These are phyloP conservation scores for Misopates orontium DNA, from an alignment of 257 asterid species.

Conservation along the genomic window DNA sequence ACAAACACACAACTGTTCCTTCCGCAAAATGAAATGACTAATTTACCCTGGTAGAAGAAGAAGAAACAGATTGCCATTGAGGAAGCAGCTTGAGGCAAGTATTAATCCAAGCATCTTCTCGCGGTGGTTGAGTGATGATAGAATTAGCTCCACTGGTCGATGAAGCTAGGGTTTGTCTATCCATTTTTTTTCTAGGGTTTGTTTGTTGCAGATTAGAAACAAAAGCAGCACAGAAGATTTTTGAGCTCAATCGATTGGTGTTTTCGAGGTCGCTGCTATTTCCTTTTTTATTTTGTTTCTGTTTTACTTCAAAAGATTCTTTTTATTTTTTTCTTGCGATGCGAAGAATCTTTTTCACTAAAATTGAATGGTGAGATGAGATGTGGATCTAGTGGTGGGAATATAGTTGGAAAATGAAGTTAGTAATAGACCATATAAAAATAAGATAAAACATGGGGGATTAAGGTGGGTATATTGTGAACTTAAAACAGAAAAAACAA, in stretches of 20 bases:
- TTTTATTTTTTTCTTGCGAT: too few relatives aligned
- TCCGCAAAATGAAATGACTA: background rate
- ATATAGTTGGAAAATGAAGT: too few relatives aligned
- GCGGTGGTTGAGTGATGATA: conserved; percentile 62
- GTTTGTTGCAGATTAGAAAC: too few relatives aligned
- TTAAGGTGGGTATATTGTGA: too few relatives aligned
- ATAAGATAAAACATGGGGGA: too few relatives aligned
- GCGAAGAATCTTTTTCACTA: too few relatives aligned
- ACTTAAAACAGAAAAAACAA: too few relatives aligned
- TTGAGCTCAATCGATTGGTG: conserved; percentile 16
- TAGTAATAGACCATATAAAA: too few relatives aligned
- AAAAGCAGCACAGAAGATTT: background rate
- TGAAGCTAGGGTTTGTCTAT: conserved; percentile 78
- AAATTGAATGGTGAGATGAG: too few relatives aligned
- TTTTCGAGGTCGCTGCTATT: conserved; percentile 29
- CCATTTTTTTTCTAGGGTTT: conserved; percentile 31
- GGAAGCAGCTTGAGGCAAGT: conserved; percentile 55
- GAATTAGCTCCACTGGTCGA: conserved; percentile 34
- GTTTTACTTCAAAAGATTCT: background rate
- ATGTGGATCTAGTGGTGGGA: too few relatives aligned
- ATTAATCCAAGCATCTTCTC: conserved; percentile 75
- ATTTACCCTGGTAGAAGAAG: conserved; percentile 52
- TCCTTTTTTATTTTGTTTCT: conserved; percentile 12
- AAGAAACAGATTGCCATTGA: conserved; percentile 58
- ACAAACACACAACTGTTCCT: background rate